Conservation (phyloP, 179 eudicot species). For the Gypsophila paniculata region DNA sequence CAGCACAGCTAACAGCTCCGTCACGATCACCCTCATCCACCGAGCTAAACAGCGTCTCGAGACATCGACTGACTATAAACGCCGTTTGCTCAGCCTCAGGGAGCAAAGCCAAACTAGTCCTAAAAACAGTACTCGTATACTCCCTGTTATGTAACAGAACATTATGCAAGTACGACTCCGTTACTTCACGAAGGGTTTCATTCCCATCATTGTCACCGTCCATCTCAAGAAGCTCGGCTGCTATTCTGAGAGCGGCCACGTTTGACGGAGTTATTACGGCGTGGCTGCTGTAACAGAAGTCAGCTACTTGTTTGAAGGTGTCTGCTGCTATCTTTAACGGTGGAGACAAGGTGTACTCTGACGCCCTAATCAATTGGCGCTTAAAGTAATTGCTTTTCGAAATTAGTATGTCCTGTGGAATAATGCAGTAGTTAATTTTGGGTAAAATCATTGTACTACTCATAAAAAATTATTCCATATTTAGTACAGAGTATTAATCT, state of each 20-base stretch:
- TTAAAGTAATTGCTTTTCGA: slow-evolving; percentile 59
- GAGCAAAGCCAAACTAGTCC: slow-evolving; percentile 47
- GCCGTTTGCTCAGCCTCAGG: slow-evolving; percentile 70
- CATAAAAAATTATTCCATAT: too few relatives aligned
- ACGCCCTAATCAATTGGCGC: slow-evolving; percentile 44
- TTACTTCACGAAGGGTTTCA: slow-evolving; percentile 42
- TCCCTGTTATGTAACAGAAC: slow-evolving; percentile 42
- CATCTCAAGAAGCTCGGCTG: slow-evolving; percentile 57
- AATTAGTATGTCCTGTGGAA: slow-evolving; percentile 45
- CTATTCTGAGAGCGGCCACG: slow-evolving; percentile 50
- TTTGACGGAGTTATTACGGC: slow-evolving; percentile 54
- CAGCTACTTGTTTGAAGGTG: slow-evolving; percentile 55
- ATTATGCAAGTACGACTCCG: slow-evolving; percentile 58
- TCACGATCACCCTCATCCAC: slow-evolving; percentile 33
- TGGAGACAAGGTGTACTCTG: slow-evolving; percentile 56
- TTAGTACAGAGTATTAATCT: background rate
- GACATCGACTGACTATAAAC: slow-evolving; percentile 55
- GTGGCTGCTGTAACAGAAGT: slow-evolving; percentile 59
- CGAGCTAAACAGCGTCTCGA: slow-evolving; percentile 43
- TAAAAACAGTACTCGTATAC: slow-evolving; percentile 38
- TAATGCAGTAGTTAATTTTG: background rate
- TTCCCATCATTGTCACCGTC: slow-evolving; percentile 18
- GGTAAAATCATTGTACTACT: too few relatives aligned
- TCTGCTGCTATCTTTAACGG: slow-evolving; percentile 59
- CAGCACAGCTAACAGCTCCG: slow-evolving; percentile 37